Evolutionary conservation across 2,329 filamentous ascomycete genomes (phyloP).

Genomic region (Fusarium verticillioides): DNA sequence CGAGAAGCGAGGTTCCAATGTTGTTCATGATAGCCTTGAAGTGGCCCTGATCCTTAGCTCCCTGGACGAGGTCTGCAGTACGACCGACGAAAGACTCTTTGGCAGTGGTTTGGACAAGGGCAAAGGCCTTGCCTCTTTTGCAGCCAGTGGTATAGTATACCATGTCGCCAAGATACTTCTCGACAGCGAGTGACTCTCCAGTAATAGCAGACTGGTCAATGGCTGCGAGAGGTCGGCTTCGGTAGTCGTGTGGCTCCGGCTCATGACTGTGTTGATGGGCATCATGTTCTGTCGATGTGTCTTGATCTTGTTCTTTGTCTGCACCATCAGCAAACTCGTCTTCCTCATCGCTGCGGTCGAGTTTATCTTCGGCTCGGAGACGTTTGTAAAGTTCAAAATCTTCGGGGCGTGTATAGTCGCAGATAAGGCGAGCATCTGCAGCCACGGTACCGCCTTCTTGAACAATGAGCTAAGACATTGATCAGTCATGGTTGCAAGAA

Average conservation of each 20-base stretch:
- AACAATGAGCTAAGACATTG: not conserved
- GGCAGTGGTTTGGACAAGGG: constrained; percentile 10
- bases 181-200: constrained; percentile 25
- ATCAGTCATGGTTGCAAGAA: not conserved
- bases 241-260: constrained; percentile 1
- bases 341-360: constrained; percentile 29
- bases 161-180: constrained; percentile 25
- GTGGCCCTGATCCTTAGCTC: constrained; percentile 31
- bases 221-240: constrained; percentile 20
- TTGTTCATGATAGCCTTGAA: constrained; percentile 35
- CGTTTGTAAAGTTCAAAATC: constrained; percentile 31
- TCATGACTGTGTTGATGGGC: not conserved
- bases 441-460: constrained; percentile 32
- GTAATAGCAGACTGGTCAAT: constrained; percentile 32
- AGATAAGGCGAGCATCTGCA: constrained; percentile 25
- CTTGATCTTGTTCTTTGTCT: not conserved
- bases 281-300: not conserved
- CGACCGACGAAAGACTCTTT: constrained; percentile 29
- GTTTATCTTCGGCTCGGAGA: constrained; percentile 26
- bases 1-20: constrained; percentile 21
- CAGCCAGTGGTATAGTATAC: constrained; percentile 33
- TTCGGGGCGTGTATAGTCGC: constrained; percentile 23
- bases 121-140: constrained; percentile 25
- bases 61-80: constrained; percentile 27
- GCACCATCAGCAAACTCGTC: constrained; percentile 10